phyloP scores from a whole-genome alignment of 2,329 filamentous ascomycete species.

The Cladophialophora immunda region DNA sequence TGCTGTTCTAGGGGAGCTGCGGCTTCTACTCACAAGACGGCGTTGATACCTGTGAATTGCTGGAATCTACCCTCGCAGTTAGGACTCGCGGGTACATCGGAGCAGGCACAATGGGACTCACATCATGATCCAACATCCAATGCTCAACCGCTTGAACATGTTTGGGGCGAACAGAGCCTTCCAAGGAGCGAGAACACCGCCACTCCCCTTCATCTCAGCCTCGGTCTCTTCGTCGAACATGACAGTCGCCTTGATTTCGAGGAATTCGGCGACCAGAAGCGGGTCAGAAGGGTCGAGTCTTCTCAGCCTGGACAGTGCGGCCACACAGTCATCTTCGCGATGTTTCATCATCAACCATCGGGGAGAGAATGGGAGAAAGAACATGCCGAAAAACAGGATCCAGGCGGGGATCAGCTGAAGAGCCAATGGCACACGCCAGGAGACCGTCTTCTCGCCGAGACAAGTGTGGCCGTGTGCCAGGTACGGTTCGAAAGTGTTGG shows the following conservation, averaged over 20 bases:
- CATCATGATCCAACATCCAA: background rate
- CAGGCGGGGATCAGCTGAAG: slow-evolving; percentile 75
- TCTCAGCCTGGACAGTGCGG: slow-evolving; percentile 71
- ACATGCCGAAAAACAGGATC: slow-evolving; percentile 73
- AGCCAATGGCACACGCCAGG: slow-evolving; percentile 75
- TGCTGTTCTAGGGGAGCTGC: background rate
- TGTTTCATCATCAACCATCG: slow-evolving; percentile 75
- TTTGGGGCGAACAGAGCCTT: background rate
- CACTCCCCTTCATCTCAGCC: slow-evolving; percentile 64
- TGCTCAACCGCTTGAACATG: slow-evolving; percentile 5
- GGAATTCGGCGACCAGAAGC: slow-evolving; percentile 76
- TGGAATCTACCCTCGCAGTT: slow-evolving; percentile 36
- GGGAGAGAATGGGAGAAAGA: slow-evolving; percentile 80
- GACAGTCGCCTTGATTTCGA: slow-evolving; percentile 81
- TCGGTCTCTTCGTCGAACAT: slow-evolving; percentile 74
- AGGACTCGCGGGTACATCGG: background rate
- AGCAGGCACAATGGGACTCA: background rate
- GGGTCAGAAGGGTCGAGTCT: slow-evolving; percentile 69
- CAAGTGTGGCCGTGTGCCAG: slow-evolving; percentile 44
- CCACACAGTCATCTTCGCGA: slow-evolving; percentile 72
- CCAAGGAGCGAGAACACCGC: background rate
- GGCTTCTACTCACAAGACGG: background rate
- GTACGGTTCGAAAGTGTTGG: background rate
- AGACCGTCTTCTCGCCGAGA: background rate
- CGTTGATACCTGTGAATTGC: slow-evolving; percentile 58